Evolutionary conservation across 2,329 filamentous ascomycete species (phyloP), one percentile per base, ranked within the genome.

Genomic region (Seiridium cupressi): DNA sequence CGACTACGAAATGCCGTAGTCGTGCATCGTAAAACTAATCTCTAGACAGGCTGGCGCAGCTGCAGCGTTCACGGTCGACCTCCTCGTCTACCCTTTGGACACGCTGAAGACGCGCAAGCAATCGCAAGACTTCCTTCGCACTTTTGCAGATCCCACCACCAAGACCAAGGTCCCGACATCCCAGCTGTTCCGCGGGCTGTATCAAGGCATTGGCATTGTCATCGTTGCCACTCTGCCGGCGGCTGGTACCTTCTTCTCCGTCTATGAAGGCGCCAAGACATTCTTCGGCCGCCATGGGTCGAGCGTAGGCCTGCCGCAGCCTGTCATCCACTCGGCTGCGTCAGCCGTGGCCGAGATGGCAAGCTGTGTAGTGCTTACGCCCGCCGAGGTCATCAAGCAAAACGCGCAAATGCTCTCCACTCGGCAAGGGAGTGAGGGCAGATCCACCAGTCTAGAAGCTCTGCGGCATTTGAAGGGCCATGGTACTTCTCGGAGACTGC

Each of bases 351-450:
- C 89, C 1, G 93, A 97, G 75, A 84, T 93, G 66, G 90, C 92
- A 3, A 93, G 92, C 4, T 97, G 93, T 71, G 81, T 92, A 26
- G 91, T 97, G 62, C 84, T 97, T 42, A 94, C 93, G 0, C 93
- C 93, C 0, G 92, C 92, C 11, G 93, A 97, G 73, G 91, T 96
- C 6, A 85, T 97, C 64, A 97, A 97, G 77, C 93, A 96, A 72
- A 97, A 97, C 74, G 92, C 93, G 0, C 93, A 97, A 74, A 93
- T 97, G 84, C 80, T 95, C 38, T 69, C 63, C 13, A 64, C 44
- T 44, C 42, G 44, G 59, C 68, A 69, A 63, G 31, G 65, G 61
- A 13, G 56, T 40, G 46, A 44, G 34, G 38, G 53, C 7, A 53
- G 57, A 32, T 78, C 76, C 4, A 81, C 79, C 0, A 84, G 81